Percentiles rank a stretch among this genome's conserved stretches.
These are phyloP conservation scores for Vaccinium corymbosum DNA, from an alignment of 148 eudicot species.

Conservation along the genomic window DNA sequence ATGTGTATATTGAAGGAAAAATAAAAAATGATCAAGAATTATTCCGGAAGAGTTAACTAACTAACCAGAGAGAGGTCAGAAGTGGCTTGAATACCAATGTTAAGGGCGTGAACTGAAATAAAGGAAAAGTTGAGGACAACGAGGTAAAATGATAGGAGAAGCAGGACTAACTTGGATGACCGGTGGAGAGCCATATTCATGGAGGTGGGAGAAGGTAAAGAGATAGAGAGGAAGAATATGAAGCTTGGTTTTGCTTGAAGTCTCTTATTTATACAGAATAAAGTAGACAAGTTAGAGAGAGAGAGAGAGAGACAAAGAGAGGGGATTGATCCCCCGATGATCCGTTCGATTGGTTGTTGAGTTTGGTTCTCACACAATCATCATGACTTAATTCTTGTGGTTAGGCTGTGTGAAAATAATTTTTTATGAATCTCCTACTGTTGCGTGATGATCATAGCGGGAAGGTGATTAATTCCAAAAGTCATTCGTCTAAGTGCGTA, in stretches of 20 bases:
- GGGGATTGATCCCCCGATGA: too few species aligned
- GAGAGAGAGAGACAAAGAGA: not conserved
- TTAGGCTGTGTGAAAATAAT: too few species aligned
- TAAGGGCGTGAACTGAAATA: constrained; percentile 36
- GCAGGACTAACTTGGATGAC: constrained; percentile 24
- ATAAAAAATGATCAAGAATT: not conserved
- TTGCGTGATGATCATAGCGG: too few species aligned
- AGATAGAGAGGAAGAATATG: not conserved
- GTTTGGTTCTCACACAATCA: too few species aligned
- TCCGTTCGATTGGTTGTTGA: too few species aligned
- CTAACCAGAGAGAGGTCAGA: constrained; percentile 39
- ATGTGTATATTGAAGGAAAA: too few species aligned
- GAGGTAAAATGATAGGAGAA: not conserved
- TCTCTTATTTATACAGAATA: not conserved
- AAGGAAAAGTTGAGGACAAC: constrained; percentile 19
- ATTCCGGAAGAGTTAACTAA: not conserved
- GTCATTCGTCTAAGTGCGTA: too few species aligned
- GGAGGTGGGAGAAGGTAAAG: not conserved
- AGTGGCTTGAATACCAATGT: constrained; percentile 41
- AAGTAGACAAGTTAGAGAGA: not conserved
- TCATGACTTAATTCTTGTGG: too few species aligned
- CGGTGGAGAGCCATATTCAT: constrained; percentile 15
- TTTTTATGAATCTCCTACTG: too few species aligned
- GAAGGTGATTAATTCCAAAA: too few species aligned
- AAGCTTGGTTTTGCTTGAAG: not conserved